Percentiles rank a stretch among this genome's conserved stretches.
Conservation (phyloP, 441 rosid species). For the Erodium trifolium region DNA sequence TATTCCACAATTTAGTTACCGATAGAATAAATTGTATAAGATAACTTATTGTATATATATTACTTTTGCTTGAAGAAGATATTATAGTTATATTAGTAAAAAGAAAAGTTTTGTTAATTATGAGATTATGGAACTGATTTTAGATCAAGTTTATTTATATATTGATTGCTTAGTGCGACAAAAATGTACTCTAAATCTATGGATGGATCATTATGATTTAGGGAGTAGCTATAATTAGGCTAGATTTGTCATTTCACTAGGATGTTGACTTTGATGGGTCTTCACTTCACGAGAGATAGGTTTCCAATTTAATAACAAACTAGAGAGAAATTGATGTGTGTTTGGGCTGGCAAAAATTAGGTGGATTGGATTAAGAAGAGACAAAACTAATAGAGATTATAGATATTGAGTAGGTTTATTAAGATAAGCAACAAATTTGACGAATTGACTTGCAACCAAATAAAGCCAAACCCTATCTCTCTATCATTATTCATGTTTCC, state of each 20-base stretch:
- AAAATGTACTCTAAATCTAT: too few relatives aligned
- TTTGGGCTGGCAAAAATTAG: conserved; percentile 30
- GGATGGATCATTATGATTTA: too few relatives aligned
- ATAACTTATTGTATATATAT: too few relatives aligned
- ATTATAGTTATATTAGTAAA: too few relatives aligned
- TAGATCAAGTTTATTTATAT: too few relatives aligned
- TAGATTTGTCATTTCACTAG: neutral
- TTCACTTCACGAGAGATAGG: neutral
- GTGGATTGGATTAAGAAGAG: conserved; percentile 12
- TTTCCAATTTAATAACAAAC: neutral
- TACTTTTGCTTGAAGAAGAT: too few relatives aligned
- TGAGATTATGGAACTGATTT: too few relatives aligned
- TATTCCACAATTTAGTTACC: too few relatives aligned
- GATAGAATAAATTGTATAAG: too few relatives aligned
- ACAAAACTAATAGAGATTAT: neutral
- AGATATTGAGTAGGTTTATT: neutral
- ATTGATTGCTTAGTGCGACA: too few relatives aligned
- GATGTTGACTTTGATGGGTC: neutral
- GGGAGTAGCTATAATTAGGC: too few relatives aligned
- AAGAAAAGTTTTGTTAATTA: too few relatives aligned
- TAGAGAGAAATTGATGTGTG: conserved; percentile 6
- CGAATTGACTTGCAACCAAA: neutral
- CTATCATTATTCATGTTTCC: neutral
- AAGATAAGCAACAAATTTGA: neutral
- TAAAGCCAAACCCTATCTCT: neutral